These are phyloP conservation scores for Candida parachauliodes DNA, from an alignment of 805 yeast genomes.

Conservation along the genomic window DNA sequence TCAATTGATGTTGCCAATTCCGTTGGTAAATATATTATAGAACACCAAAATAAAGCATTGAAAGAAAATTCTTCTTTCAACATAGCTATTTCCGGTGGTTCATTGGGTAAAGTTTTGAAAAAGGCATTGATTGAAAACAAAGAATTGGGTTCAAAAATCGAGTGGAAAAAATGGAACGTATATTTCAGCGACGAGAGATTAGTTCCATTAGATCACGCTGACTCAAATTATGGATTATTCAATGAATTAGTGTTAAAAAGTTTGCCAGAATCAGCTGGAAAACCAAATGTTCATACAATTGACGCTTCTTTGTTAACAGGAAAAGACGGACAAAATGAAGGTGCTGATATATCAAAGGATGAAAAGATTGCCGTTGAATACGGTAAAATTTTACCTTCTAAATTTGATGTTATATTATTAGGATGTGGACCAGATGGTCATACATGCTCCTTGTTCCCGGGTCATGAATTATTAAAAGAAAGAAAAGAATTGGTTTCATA, in stretches of 20 bases:
- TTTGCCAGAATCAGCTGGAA: constrained; percentile 33
- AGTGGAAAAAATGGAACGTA: constrained; percentile 76
- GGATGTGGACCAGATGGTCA: constrained; percentile 98
- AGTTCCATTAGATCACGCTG: constrained; percentile 77
- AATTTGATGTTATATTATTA: constrained; percentile 64
- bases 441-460: constrained; percentile 90
- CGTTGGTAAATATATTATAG: constrained; percentile 61
- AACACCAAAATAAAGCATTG: constrained; percentile 61
- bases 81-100: constrained; percentile 89
- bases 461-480: constrained; percentile 64
- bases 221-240: constrained; percentile 83
- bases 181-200: constrained; percentile 89
- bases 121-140: constrained; percentile 62
- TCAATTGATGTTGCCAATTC: constrained; percentile 60
- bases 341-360: constrained; percentile 46
- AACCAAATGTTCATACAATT: constrained; percentile 66
- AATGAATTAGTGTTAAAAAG: constrained; percentile 56
- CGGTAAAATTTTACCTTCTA: constrained; percentile 50
- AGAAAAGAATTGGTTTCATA: constrained; percentile 50
- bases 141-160: constrained; percentile 39
- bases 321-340: constrained; percentile 37
- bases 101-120: constrained; percentile 70
- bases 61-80: constrained; percentile 46
- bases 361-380: constrained; percentile 58
- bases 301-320: constrained; percentile 59